A percentile compares a stretch with the other conserved stretches of the same genome.
phyloP scores from a whole-genome alignment of 805 yeast genomes.

The Candida schatavii region DNA sequence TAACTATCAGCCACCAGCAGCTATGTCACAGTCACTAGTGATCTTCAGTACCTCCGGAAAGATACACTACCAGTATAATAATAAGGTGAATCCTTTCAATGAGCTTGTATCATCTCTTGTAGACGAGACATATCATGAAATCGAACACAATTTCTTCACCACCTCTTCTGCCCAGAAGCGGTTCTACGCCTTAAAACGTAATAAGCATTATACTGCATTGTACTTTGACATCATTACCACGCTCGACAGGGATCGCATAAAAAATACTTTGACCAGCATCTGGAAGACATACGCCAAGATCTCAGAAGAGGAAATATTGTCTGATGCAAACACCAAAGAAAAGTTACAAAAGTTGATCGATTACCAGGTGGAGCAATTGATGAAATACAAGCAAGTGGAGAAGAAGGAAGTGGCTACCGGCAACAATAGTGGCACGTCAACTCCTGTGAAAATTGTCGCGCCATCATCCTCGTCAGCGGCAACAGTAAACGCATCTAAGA shows the following conservation, averaged over 20 bases:
- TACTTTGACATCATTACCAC: slow-evolving; percentile 40
- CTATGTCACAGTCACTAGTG: slow-evolving; percentile 40
- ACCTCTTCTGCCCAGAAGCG: slow-evolving; percentile 28
- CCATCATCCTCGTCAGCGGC: too few relatives aligned
- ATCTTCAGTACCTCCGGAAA: slow-evolving; percentile 35
- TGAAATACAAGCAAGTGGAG: slow-evolving; percentile 24
- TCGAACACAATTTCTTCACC: slow-evolving; percentile 34
- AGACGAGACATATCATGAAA: slow-evolving; percentile 30
- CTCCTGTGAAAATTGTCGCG: slow-evolving; percentile 7
- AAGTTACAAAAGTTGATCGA: slow-evolving; percentile 35
- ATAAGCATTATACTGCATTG: slow-evolving; percentile 31
- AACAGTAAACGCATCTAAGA: slow-evolving; percentile 9
- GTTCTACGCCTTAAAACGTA: slow-evolving; percentile 28
- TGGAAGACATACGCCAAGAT: slow-evolving; percentile 31
- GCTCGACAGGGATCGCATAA: slow-evolving; percentile 37
- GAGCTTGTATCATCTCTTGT: slow-evolving; percentile 34
- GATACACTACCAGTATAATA: slow-evolving; percentile 35
- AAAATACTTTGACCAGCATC: slow-evolving; percentile 27
- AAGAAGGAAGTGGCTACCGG: slow-evolving; percentile 1
- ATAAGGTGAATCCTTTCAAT: slow-evolving; percentile 36
- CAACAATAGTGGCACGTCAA: slow-evolving; percentile 9
- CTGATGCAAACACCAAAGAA: slow-evolving; percentile 10
- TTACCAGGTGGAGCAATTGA: slow-evolving; percentile 36
- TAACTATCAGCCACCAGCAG: neutral
- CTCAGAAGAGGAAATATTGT: slow-evolving; percentile 19